These are phyloP conservation scores for Achaetomium macrosporum DNA, from an alignment of 2,329 filamentous ascomycete genomes.

Conservation along the genomic window DNA sequence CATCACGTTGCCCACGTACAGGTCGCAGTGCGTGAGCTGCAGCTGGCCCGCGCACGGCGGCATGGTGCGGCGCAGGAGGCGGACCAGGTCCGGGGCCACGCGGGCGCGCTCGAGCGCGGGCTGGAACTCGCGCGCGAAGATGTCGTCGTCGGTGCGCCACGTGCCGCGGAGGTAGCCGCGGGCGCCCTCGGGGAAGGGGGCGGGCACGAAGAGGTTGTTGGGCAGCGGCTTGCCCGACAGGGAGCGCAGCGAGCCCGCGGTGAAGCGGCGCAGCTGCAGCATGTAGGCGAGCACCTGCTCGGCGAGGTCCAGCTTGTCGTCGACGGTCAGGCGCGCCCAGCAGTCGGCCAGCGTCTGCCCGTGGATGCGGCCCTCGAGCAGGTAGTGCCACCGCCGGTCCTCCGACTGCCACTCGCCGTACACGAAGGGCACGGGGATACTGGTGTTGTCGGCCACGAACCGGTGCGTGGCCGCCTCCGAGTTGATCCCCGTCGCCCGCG, in stretches of 20 bases:
- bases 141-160: conserved; percentile 1
- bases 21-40: conserved; percentile 10
- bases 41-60: conserved; percentile 5
- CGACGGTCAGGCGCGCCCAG: not conserved
- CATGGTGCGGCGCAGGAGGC: not conserved
- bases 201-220: conserved; percentile 10
- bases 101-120: not conserved
- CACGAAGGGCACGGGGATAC: conserved; percentile 5
- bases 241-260: not conserved
- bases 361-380: conserved; percentile 3
- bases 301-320: not conserved
- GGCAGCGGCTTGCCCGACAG: not conserved
- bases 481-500: not conserved
- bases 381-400: not conserved
- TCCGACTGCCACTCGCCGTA: conserved; percentile 8
- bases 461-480: conserved; percentile 3
- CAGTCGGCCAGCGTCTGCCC: conserved; percentile 6
- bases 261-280: not conserved
- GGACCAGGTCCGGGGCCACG: not conserved
- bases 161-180: not conserved
- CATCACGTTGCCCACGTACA: conserved; percentile 13
- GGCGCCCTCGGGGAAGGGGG: not conserved
- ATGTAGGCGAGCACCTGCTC: not conserved
- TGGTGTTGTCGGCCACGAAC: not conserved
- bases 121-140: conserved; percentile 1